phyloP scores from a whole-genome alignment of 2,329 filamentous ascomycete species.

The Gyromitra esculenta region DNA sequence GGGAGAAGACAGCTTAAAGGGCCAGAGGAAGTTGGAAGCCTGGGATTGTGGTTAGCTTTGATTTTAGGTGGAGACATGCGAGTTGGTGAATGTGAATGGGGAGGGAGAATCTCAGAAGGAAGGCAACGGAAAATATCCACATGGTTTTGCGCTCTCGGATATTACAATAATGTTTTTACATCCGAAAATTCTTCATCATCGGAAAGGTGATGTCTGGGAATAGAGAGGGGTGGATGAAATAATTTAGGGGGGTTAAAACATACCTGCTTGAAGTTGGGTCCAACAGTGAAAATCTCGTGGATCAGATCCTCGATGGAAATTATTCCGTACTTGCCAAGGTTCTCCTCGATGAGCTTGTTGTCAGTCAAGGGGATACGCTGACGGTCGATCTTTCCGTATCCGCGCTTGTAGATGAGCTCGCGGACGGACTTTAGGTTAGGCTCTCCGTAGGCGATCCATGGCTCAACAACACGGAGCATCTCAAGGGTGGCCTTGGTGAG shows the following conservation, averaged over 20 bases:
- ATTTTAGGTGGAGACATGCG: not conserved
- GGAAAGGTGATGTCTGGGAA: not conserved
- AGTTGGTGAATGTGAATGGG: not conserved
- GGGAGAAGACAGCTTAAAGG: slow-evolving; percentile 99
- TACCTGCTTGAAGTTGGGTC: slow-evolving; percentile 93
- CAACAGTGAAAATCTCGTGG: slow-evolving; percentile 98
- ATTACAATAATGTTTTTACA: slow-evolving; percentile 53
- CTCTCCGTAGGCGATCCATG: slow-evolving; percentile 99
- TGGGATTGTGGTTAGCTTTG: slow-evolving; percentile 68
- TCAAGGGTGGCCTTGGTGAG: slow-evolving; percentile 97
- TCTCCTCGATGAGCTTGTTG: slow-evolving; percentile 97
- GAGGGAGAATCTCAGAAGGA: slow-evolving; percentile 52
- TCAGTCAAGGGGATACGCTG: slow-evolving; percentile 92
- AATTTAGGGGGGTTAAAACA: not conserved
- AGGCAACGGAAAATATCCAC: slow-evolving; percentile 57
- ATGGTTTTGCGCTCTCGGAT: slow-evolving; percentile 56
- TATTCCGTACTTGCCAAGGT: slow-evolving; percentile 97
- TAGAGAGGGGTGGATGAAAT: not conserved
- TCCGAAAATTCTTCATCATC: slow-evolving; percentile 56
- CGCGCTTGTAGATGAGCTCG: slow-evolving; percentile 99
- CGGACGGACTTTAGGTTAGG: slow-evolving; percentile 99
- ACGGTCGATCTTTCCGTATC: slow-evolving; percentile 99
- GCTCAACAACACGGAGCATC: slow-evolving; percentile 99
- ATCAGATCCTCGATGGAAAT: slow-evolving; percentile 99
- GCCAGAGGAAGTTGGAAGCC: slow-evolving; percentile 98